phyloP scores from a whole-genome alignment of 257 asterid species.

The Striga asiatica region DNA sequence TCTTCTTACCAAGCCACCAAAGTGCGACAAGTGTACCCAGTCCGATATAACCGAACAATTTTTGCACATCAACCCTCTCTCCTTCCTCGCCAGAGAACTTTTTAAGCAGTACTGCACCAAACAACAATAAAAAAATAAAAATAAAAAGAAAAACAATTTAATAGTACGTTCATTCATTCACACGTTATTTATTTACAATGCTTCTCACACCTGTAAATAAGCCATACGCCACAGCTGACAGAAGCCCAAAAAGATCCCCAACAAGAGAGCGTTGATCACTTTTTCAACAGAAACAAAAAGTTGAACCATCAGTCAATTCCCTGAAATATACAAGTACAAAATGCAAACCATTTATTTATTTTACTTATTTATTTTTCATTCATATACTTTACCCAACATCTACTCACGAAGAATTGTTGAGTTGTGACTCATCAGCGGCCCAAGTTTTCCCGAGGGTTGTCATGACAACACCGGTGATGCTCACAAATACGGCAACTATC shows the following conservation, averaged over 20 bases:
- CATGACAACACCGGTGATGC: conserved; percentile 91
- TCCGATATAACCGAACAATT: conserved; percentile 87
- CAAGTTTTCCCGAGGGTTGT: conserved; percentile 94
- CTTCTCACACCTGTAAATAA: conserved; percentile 71
- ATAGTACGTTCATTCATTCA: background rate
- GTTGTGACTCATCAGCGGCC: conserved; percentile 79
- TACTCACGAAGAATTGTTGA: conserved; percentile 55
- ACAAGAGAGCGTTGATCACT: conserved; percentile 66
- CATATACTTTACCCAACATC: background rate
- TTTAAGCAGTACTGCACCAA: conserved; percentile 74
- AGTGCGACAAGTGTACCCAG: conserved; percentile 77
- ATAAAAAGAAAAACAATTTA: background rate
- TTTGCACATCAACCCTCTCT: conserved; percentile 79
- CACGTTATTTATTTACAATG: conserved; percentile 4
- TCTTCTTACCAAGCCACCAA: conserved; percentile 94
- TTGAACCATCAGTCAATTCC: conserved; percentile 50
- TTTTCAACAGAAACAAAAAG: conserved; percentile 59
- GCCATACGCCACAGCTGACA: conserved; percentile 79
- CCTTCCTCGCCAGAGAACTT: conserved; percentile 93
- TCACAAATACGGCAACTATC: conserved; percentile 81
- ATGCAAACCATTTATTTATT: conserved; percentile 24
- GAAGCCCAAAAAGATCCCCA: conserved; percentile 95
- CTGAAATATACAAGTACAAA: conserved; percentile 31
- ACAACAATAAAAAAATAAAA: background rate
- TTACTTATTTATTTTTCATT: background rate